These are phyloP conservation scores for Polygonum aviculare DNA, from an alignment of 148 eudicot genomes.

Conservation along the genomic window DNA sequence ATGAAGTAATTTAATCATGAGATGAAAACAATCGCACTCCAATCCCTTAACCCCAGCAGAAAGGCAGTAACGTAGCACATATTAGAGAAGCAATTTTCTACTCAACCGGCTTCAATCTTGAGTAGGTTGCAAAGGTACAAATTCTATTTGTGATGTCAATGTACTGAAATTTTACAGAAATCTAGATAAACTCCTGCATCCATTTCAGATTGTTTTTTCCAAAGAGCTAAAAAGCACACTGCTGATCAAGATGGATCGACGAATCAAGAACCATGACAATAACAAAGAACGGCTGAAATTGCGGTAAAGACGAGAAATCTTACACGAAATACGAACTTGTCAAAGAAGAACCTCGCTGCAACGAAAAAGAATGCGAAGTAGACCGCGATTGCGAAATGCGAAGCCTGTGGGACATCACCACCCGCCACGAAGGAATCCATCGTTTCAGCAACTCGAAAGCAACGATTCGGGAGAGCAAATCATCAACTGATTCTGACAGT, in stretches of 20 bases:
- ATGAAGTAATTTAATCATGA: background rate
- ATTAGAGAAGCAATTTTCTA: background rate
- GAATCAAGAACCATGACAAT: background rate
- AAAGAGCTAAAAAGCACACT: background rate
- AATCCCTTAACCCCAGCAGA: background rate
- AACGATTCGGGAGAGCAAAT: background rate
- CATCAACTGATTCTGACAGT: conserved; percentile 6
- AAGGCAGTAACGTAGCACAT: background rate
- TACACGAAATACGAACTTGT: conserved; percentile 73
- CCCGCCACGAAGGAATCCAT: conserved; percentile 53
- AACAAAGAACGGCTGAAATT: background rate
- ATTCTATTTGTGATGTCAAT: background rate
- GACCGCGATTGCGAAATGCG: conserved; percentile 46
- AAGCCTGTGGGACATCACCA: conserved; percentile 31
- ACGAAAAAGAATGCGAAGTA: conserved; percentile 50
- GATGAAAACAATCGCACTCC: background rate
- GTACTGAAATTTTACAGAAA: background rate
- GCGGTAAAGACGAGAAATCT: conserved; percentile 15
- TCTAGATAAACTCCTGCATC: background rate
- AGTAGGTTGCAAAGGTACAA: background rate
- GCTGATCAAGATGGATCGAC: background rate
- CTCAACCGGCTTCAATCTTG: background rate
- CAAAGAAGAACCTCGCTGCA: conserved; percentile 61
- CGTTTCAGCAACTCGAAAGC: conserved; percentile 1
- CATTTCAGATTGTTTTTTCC: background rate